Conservation (phyloP, 2,329 filamentous ascomycete species). For the Aspergillus costaricaensis region DNA sequence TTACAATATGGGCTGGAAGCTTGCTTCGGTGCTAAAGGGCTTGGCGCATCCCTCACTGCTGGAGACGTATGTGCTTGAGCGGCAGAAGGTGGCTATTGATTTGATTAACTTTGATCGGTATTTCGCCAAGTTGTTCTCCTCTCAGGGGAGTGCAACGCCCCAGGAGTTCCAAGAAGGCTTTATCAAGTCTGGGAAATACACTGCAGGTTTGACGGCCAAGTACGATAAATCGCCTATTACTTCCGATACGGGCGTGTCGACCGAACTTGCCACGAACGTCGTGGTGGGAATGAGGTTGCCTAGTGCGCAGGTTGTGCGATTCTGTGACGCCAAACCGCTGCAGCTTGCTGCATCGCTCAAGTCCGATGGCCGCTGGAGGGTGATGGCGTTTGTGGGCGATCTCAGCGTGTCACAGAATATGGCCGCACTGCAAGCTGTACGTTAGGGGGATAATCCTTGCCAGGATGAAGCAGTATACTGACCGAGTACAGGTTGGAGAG, state of each 20-base stretch:
- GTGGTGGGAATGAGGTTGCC: slow-evolving; percentile 53
- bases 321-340: slow-evolving; percentile 61
- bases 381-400: slow-evolving; percentile 54
- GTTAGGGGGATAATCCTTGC: slow-evolving; percentile 12
- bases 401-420: slow-evolving; percentile 32
- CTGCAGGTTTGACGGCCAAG: slow-evolving; percentile 58
- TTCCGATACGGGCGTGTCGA: slow-evolving; percentile 32
- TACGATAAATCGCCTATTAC: slow-evolving; percentile 58
- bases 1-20: slow-evolving; percentile 64
- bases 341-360: slow-evolving; percentile 53
- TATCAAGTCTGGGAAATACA: slow-evolving; percentile 59
- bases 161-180: slow-evolving; percentile 61
- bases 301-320: slow-evolving; percentile 60
- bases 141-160: slow-evolving; percentile 44
- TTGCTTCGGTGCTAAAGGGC: slow-evolving; percentile 53
- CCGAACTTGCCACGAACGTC: slow-evolving; percentile 41
- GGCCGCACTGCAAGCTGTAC: slow-evolving; percentile 43
- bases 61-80: slow-evolving; percentile 57
- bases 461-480: slow-evolving; percentile 9
- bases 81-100: slow-evolving; percentile 56
- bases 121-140: slow-evolving; percentile 57
- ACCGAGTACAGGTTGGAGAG: slow-evolving; percentile 36
- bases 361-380: slow-evolving; percentile 55
- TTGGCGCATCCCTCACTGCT: slow-evolving; percentile 48
- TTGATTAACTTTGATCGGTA: slow-evolving; percentile 63